Evolutionary conservation across 108 stramenopile genomes (phyloP).

Genomic region (Cyclotella choctawhatcheeana): DNA sequence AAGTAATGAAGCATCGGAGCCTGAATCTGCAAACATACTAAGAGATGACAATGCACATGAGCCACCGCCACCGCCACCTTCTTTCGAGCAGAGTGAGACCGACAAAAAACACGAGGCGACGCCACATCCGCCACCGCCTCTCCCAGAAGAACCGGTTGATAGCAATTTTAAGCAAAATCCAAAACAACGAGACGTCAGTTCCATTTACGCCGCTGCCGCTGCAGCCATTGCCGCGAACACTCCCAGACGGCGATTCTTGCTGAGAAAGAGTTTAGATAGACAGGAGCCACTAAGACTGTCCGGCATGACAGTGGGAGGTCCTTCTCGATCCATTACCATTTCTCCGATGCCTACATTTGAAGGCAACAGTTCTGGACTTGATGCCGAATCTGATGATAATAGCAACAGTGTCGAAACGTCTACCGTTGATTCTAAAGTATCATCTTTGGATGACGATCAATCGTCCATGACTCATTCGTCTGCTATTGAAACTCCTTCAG

Average conservation of each 20-base stretch:
- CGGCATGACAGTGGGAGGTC: conserved; percentile 29
- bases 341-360: neutral
- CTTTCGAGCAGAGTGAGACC: no score
- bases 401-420: conserved; percentile 35
- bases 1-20: no score
- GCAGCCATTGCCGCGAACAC: neutral
- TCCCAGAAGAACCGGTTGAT: neutral
- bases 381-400: neutral
- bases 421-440: conserved; percentile 27
- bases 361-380: no score
- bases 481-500: conserved; percentile 50
- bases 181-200: neutral
- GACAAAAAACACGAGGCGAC: no score
- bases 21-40: no score
- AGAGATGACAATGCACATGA: neutral
- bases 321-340: neutral
- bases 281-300: neutral
- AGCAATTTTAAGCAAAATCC: neutral
- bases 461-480: conserved; percentile 40
- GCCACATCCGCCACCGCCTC: neutral
- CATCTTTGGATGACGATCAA: conserved; percentile 10
- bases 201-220: neutral
- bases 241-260: neutral
- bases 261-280: neutral
- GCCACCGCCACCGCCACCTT: neutral